Evolutionary conservation across 805 yeast genomes (phyloP), one percentile per base, ranked within the genome.

Genomic region (Ogataea ganodermae): DNA sequence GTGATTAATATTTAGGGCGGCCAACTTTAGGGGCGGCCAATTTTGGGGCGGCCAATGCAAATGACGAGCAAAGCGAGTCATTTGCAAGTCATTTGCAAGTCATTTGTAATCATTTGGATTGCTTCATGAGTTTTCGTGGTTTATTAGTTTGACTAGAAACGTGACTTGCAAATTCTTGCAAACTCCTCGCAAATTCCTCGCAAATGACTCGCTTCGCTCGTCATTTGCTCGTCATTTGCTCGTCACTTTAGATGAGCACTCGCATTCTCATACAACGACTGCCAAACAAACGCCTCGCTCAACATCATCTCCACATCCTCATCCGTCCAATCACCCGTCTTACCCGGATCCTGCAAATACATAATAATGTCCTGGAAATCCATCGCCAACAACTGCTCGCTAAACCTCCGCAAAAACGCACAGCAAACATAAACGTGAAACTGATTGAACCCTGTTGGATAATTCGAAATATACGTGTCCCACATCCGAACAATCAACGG

Each of bases 351-450:
- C 66, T 94, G 99, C 41, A 94, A 71, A 61, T 89, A 92, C 66
- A 95, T 84, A 70, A 94, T 82, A 28, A 90, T 88, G 52, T 89
- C 98, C 69, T 94, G 98, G 65, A 94, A 94, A 55, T 92, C 98
- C 90, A 86, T 88, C 8, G 76, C 74, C 63, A 86, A 81, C 53
- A 94, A 71, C 53, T 82, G 83, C 45, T 77, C 82, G 52, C 94
- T 82, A 83, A 96, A 94, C 61, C 89, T 84, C 51, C 90, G 86
- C 56, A 94, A 72, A 61, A 92, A 94, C 17, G 99, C 98, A 17
- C 98, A 97, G 69, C 99, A 94, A 3, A 94, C 99, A 65, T 92
- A 94, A 7, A 94, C 89, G 65, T 94, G 99, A 68, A 94, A 94
- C 60, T 84, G 89, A 58, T 87, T 88, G 62, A 94, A 89, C 2